These are phyloP conservation scores for Ceriops decandra DNA, from an alignment of 345 rosid genomes.

Conservation along the genomic window DNA sequence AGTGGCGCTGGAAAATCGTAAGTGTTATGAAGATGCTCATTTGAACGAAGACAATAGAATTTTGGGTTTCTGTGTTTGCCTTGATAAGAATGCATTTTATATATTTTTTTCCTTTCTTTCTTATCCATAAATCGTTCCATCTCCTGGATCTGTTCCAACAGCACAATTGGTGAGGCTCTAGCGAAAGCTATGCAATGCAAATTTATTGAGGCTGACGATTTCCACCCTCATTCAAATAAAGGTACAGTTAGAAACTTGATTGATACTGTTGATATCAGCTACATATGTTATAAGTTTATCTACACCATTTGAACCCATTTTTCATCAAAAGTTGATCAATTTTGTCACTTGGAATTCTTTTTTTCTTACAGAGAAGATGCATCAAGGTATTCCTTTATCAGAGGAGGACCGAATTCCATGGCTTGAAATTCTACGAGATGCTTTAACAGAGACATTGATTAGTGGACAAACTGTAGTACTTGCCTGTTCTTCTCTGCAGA, in stretches of 20 bases:
- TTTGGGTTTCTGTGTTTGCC: no score
- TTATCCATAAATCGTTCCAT: neutral
- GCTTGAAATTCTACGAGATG: conserved; percentile 52
- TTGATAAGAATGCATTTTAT: neutral
- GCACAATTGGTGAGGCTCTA: conserved; percentile 66
- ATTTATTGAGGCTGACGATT: conserved; percentile 86
- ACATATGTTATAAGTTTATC: neutral
- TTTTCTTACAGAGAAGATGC: conserved; percentile 59
- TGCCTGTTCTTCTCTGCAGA: conserved; percentile 71
- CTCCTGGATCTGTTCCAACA: conserved; percentile 23
- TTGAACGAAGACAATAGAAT: no score
- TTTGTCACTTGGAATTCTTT: no score
- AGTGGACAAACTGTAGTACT: conserved; percentile 45
- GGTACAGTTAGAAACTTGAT: conserved; percentile 34
- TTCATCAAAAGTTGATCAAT: no score
- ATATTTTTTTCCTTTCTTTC: neutral
- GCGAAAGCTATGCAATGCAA: conserved; percentile 48
- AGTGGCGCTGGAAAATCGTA: conserved; percentile 78
- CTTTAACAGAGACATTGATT: conserved; percentile 35
- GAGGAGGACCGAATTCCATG: conserved; percentile 86
- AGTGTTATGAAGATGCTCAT: conserved; percentile 15
- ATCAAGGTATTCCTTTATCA: conserved; percentile 58
- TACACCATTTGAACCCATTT: no score
- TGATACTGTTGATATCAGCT: neutral
- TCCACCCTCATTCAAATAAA: conserved; percentile 66